These are phyloP conservation scores for Pilobolus umbonatus DNA, from an alignment of 192 early-diverging fungal species.

Conservation along the genomic window DNA sequence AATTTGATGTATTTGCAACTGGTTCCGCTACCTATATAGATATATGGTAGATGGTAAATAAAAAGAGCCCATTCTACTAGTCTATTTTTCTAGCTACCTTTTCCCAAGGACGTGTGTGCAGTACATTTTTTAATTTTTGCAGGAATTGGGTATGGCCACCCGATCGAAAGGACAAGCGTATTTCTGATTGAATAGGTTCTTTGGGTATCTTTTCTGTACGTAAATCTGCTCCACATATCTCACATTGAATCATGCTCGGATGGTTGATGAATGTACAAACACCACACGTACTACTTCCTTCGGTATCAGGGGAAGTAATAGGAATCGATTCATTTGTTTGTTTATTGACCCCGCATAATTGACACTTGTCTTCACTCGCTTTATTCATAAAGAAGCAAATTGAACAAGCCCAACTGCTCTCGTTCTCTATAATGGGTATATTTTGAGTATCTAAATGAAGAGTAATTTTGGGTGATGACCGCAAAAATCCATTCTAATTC, in stretches of 20 bases:
- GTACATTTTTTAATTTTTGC: constrained; percentile 54
- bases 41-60: not conserved
- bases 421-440: not conserved
- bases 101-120: constrained; percentile 64
- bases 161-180: constrained; percentile 77
- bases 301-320: not conserved
- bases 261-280: constrained; percentile 90
- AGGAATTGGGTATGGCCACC: constrained; percentile 65
- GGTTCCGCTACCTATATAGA: not conserved
- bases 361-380: constrained; percentile 39
- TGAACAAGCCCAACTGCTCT: constrained; percentile 44
- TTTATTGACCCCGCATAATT: constrained; percentile 51
- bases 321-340: not conserved
- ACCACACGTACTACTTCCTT: constrained; percentile 48
- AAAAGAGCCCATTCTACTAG: not conserved
- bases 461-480: constrained; percentile 63
- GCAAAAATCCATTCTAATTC: constrained; percentile 45
- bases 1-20: not conserved
- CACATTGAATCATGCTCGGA: constrained; percentile 70
- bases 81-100: constrained; percentile 16
- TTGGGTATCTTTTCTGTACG: constrained; percentile 18
- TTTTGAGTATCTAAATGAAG: constrained; percentile 32
- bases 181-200: constrained; percentile 6
- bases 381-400: constrained; percentile 50
- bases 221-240: constrained; percentile 78